Conservation (phyloP, 2,329 filamentous ascomycete species). For the Fusarium humuli region DNA sequence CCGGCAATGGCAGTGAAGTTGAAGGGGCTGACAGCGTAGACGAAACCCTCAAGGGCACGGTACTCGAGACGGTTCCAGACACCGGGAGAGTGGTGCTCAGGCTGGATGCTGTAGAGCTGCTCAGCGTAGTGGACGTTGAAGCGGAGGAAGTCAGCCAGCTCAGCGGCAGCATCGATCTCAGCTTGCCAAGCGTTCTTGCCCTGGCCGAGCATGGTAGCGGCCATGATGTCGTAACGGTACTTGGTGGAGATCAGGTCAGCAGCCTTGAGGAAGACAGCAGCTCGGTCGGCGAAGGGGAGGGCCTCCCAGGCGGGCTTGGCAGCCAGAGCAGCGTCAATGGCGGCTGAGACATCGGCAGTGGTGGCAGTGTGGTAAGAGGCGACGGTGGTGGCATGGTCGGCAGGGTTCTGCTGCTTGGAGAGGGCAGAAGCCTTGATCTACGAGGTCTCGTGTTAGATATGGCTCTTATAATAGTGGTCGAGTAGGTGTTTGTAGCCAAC, state of each 20-base stretch:
- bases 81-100: slow-evolving; percentile 81
- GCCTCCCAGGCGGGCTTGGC: slow-evolving; percentile 89
- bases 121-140: slow-evolving; percentile 96
- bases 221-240: slow-evolving; percentile 97
- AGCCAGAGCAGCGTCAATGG: slow-evolving; percentile 86
- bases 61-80: slow-evolving; percentile 95
- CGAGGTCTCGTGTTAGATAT: slow-evolving; percentile 18
- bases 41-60: slow-evolving; percentile 91
- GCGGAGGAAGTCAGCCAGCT: slow-evolving; percentile 90
- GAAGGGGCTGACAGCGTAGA: slow-evolving; percentile 94
- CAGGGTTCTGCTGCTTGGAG: slow-evolving; percentile 82
- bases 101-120: slow-evolving; percentile 89
- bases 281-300: slow-evolving; percentile 89
- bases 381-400: slow-evolving; percentile 79
- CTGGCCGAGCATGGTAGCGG: slow-evolving; percentile 93
- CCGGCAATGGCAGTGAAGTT: slow-evolving; percentile 97
- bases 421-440: slow-evolving; percentile 75
- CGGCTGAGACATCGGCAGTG: slow-evolving; percentile 77
- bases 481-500: slow-evolving; percentile 34
- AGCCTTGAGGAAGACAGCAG: slow-evolving; percentile 94
- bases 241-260: slow-evolving; percentile 91
- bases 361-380: slow-evolving; percentile 89
- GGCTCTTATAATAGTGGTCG: not conserved
- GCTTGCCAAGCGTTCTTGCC: slow-evolving; percentile 99
- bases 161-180: slow-evolving; percentile 96